Percentiles rank a stretch among this genome's conserved stretches.
phyloP scores from a whole-genome alignment of 805 yeast species.

The Saccharomyces jurei region DNA sequence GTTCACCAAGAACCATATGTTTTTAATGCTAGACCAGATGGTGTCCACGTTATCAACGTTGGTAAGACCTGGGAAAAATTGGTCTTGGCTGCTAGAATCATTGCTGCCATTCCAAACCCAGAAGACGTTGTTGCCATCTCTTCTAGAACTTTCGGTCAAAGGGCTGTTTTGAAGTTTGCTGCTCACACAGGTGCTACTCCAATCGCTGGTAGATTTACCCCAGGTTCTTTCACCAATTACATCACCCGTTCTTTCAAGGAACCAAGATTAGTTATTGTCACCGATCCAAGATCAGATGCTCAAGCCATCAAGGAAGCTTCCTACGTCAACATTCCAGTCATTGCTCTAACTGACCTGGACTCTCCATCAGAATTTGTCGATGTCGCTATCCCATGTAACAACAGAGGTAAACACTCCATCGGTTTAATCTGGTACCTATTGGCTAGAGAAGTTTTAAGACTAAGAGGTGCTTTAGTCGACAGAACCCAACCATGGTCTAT shows the following conservation, averaged over 20 bases:
- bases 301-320: conserved; percentile 99
- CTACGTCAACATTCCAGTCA: conserved; percentile 99
- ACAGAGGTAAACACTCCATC: conserved; percentile 99
- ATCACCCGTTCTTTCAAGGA: conserved; percentile 99
- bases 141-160: conserved; percentile 99
- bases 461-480: conserved; percentile 95
- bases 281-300: conserved; percentile 99
- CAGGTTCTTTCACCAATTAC: conserved; percentile 99
- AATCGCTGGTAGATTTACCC: conserved; percentile 99
- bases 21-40: conserved; percentile 98
- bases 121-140: conserved; percentile 98
- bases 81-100: conserved; percentile 98
- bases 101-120: conserved; percentile 98
- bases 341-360: conserved; percentile 97
- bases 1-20: conserved; percentile 91
- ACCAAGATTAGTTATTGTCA: conserved; percentile 98
- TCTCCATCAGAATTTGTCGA: conserved; percentile 98
- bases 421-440: conserved; percentile 99
- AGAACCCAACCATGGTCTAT: conserved; percentile 96
- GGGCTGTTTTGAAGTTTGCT: conserved; percentile 99
- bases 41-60: conserved; percentile 96
- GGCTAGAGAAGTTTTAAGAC: conserved; percentile 98
- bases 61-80: conserved; percentile 98
- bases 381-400: conserved; percentile 99
- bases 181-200: conserved; percentile 99